These are phyloP conservation scores for Rhodotorula sp. DNA, from an alignment of 1,284 basidiomycete genomes.

Conservation along the genomic window DNA sequence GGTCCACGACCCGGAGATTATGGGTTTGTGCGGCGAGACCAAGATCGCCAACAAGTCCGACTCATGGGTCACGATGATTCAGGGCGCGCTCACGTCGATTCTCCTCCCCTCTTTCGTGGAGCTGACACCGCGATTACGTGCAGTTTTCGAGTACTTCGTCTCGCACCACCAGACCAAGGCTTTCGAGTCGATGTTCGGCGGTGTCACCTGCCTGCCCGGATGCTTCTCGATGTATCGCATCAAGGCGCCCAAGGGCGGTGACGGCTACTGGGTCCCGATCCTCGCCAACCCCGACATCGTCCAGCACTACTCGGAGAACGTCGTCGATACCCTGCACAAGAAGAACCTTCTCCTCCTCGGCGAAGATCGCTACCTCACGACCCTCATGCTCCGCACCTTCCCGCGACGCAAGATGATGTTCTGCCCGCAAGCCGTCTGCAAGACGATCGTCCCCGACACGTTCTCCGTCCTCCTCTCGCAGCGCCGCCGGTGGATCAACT, in stretches of 20 bases:
- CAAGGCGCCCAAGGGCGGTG: constrained; percentile 53
- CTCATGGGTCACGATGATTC: constrained; percentile 55
- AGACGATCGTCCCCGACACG: constrained; percentile 54
- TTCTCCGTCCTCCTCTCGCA: constrained; percentile 53
- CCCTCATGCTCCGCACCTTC: constrained; percentile 54
- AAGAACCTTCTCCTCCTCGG: constrained; percentile 54
- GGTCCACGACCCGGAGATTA: constrained; percentile 54
- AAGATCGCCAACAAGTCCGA: constrained; percentile 55
- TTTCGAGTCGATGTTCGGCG: constrained; percentile 52
- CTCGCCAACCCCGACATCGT: constrained; percentile 53
- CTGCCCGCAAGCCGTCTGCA: constrained; percentile 53
- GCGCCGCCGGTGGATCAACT: constrained; percentile 54
- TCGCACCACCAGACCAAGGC: constrained; percentile 84
- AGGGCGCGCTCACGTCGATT: constrained; percentile 42
- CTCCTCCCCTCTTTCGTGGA: background rate
- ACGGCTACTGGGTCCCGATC: constrained; percentile 53
- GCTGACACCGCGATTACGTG: background rate
- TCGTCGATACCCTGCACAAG: constrained; percentile 53
- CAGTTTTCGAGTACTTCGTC: constrained; percentile 95
- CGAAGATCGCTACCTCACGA: constrained; percentile 54
- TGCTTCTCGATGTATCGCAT: constrained; percentile 54
- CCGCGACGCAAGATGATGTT: constrained; percentile 55
- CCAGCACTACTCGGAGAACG: constrained; percentile 54
- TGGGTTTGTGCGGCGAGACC: constrained; percentile 55
- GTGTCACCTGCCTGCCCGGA: constrained; percentile 53